phyloP scores from a whole-genome alignment of 2,329 filamentous ascomycete genomes.

The Chalaropsis ovoidea region DNA sequence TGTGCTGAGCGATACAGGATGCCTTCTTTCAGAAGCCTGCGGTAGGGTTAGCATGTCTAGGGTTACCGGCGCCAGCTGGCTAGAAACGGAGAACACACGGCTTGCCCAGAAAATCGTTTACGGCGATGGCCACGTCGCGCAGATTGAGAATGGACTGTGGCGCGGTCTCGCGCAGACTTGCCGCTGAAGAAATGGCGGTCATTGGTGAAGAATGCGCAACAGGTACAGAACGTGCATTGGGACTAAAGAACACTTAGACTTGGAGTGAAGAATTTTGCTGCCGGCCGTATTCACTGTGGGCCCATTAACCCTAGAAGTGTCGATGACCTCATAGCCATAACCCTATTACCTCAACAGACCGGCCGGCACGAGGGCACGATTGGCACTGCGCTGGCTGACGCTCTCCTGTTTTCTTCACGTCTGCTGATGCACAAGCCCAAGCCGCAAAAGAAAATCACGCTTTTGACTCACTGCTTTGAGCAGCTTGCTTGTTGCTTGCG shows the following conservation, averaged over 20 bases:
- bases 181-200: not conserved
- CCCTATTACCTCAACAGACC: not conserved
- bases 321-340: not conserved
- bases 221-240: not conserved
- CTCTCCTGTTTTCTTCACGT: not conserved
- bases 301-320: not conserved
- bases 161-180: not conserved
- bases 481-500: not conserved
- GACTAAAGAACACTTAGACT: not conserved
- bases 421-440: not conserved
- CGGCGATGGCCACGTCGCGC: conserved; percentile 59
- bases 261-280: not conserved
- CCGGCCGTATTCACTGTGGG: not conserved
- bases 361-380: not conserved
- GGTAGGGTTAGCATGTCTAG: conserved; percentile 16
- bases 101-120: conserved; percentile 50
- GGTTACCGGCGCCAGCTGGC: not conserved
- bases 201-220: conserved; percentile 1
- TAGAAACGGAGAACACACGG: conserved; percentile 36
- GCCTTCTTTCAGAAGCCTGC: conserved; percentile 47
- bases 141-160: conserved; percentile 53
- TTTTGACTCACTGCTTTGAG: not conserved
- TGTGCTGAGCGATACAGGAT: conserved; percentile 59
- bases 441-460: not conserved
- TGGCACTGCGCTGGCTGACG: not conserved